Conservation (phyloP, 805 yeast genomes). For the Priceomyces castillae region DNA sequence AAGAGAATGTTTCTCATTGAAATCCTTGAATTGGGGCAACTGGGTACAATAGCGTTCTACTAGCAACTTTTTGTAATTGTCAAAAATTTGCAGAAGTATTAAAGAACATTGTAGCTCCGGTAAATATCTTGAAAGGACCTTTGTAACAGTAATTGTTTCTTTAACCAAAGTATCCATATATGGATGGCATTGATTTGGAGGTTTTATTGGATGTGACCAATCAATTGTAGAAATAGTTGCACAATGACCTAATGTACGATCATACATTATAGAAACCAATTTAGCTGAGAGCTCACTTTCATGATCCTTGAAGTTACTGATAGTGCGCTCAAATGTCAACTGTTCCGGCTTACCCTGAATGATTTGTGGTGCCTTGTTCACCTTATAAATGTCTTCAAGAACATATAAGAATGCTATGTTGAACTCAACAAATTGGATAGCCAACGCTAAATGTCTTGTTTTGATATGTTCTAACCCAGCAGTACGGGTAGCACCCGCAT, state of each 20-base stretch:
- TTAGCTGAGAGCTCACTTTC: slow-evolving; percentile 61
- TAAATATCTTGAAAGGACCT: slow-evolving; percentile 56
- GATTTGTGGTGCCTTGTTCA: slow-evolving; percentile 10
- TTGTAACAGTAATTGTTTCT: slow-evolving; percentile 63
- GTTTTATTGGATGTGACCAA: slow-evolving; percentile 46
- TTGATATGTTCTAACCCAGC: slow-evolving; percentile 74
- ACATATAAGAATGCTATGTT: slow-evolving; percentile 35
- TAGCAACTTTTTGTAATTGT: slow-evolving; percentile 54
- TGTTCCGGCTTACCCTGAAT: slow-evolving; percentile 7
- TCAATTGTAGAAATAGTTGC: slow-evolving; percentile 44
- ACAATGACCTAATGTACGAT: slow-evolving; percentile 54
- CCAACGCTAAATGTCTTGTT: slow-evolving; percentile 65
- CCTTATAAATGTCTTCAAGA: slow-evolving; percentile 16
- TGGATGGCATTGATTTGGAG: slow-evolving; percentile 49
- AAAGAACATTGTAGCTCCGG: slow-evolving; percentile 47
- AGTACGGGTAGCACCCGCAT: slow-evolving; percentile 73
- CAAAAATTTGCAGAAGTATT: slow-evolving; percentile 50
- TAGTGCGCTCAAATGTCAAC: slow-evolving; percentile 27
- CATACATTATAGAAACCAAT: slow-evolving; percentile 68
- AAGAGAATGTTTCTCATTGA: slow-evolving; percentile 51
- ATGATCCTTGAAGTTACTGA: slow-evolving; percentile 52
- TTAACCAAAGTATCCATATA: slow-evolving; percentile 67
- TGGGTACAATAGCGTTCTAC: slow-evolving; percentile 51
- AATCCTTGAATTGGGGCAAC: slow-evolving; percentile 46
- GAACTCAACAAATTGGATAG: slow-evolving; percentile 61